phyloP scores from a whole-genome alignment of 2,329 filamentous ascomycete genomes.

The Fusarium transvaalense region DNA sequence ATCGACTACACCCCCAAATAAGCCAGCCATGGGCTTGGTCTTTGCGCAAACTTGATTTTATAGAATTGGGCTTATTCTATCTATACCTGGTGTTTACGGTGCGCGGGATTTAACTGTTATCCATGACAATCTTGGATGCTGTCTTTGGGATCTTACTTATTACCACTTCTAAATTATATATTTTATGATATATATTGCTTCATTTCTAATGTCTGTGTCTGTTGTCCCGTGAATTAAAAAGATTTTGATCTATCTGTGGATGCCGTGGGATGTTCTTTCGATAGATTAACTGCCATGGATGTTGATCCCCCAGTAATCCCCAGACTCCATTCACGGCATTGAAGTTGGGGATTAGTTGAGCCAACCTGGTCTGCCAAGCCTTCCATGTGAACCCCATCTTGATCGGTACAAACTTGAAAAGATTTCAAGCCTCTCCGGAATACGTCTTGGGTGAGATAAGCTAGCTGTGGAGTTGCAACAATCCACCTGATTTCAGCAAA shows the following conservation, averaged over 20 bases:
- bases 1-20: no score
- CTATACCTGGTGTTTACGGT: conserved; percentile 46
- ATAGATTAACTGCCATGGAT: not conserved
- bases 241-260: fast-evolving
- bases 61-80: conserved; percentile 43
- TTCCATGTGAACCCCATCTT: not conserved
- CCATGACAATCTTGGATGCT: conserved; percentile 34
- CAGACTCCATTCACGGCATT: not conserved
- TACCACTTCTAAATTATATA: conserved; percentile 39
- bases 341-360: not conserved
- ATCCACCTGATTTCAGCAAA: not conserved
- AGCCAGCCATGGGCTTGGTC: no score
- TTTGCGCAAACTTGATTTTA: conserved; percentile 31
- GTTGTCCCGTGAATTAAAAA: not conserved
- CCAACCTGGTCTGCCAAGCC: conserved; percentile 8
- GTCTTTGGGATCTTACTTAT: conserved; percentile 41
- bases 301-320: not conserved
- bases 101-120: conserved; percentile 33
- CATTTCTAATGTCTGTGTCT: conserved; percentile 20
- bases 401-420: not conserved
- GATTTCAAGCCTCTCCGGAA: not conserved
- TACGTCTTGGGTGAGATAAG: not conserved
- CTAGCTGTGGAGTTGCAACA: not conserved
- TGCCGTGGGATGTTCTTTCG: not conserved
- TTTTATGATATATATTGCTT: conserved; percentile 46